Conservation (phyloP, 805 yeast species). For the Sugiyamaella americana region DNA sequence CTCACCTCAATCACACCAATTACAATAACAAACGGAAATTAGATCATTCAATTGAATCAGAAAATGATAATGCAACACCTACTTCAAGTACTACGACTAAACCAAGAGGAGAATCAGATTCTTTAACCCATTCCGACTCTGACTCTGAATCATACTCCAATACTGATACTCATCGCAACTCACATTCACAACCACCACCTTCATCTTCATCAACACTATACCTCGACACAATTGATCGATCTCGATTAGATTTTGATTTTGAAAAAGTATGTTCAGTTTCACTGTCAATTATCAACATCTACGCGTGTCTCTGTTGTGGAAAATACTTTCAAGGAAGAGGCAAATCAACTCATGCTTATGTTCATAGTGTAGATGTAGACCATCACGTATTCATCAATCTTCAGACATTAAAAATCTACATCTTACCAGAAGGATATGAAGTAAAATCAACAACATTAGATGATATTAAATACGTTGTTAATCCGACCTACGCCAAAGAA, state of each 20-base stretch:
- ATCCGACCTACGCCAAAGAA: constrained; percentile 43
- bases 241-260: constrained; percentile 57
- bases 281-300: constrained; percentile 53
- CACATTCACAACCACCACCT: not conserved
- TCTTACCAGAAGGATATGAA: constrained; percentile 58
- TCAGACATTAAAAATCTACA: constrained; percentile 42
- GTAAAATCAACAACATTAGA: constrained; percentile 37
- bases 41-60: no score
- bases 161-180: no score
- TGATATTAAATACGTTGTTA: constrained; percentile 48
- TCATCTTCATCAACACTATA: constrained; percentile 16
- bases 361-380: constrained; percentile 55
- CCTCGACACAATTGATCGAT: constrained; percentile 36
- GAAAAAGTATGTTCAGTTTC: constrained; percentile 63
- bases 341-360: constrained; percentile 56
- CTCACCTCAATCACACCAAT: no score
- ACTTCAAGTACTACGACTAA: no score
- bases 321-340: constrained; percentile 66
- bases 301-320: constrained; percentile 71
- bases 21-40: no score
- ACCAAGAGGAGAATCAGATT: no score
- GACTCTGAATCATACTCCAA: no score
- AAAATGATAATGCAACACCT: no score
- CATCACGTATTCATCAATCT: constrained; percentile 63
- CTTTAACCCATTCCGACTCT: no score